Evolutionary conservation across 306 rosid species (phyloP).

Genomic region (Carpinus viminea): DNA sequence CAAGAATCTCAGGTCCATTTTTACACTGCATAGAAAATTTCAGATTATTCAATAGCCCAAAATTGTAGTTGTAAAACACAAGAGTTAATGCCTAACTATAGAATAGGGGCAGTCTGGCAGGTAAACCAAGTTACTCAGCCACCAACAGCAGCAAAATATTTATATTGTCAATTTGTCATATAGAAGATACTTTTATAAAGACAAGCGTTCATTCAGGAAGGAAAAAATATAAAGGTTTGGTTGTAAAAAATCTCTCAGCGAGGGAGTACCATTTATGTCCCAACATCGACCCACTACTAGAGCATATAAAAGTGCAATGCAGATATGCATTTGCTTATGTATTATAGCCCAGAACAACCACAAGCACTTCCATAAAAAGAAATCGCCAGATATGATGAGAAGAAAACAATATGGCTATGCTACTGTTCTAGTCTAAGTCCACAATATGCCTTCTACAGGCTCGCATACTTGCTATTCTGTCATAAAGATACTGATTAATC

Average conservation of each 20-base stretch:
- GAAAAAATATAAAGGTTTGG: background rate
- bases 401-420: background rate
- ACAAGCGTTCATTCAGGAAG: background rate
- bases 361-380: background rate
- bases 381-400: background rate
- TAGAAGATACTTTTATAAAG: background rate
- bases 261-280: background rate
- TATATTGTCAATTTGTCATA: background rate
- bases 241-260: background rate
- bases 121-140: background rate
- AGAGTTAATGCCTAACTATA: background rate
- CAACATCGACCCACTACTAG: background rate
- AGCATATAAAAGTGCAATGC: background rate
- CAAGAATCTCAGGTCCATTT: slow-evolving; percentile 42
- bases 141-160: background rate
- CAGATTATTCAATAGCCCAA: slow-evolving; percentile 25
- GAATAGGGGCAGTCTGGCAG: slow-evolving; percentile 4
- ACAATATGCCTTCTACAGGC: background rate
- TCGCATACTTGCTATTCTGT: background rate
- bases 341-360: background rate
- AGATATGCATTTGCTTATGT: background rate
- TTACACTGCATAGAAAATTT: slow-evolving; percentile 53
- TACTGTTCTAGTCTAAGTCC: background rate
- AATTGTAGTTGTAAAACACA: background rate
- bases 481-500: background rate